Evolutionary conservation across 352 stramenopile genomes (phyloP), one percentile per base, ranked within the genome.

Genomic region (Pythium sukuiense): DNA sequence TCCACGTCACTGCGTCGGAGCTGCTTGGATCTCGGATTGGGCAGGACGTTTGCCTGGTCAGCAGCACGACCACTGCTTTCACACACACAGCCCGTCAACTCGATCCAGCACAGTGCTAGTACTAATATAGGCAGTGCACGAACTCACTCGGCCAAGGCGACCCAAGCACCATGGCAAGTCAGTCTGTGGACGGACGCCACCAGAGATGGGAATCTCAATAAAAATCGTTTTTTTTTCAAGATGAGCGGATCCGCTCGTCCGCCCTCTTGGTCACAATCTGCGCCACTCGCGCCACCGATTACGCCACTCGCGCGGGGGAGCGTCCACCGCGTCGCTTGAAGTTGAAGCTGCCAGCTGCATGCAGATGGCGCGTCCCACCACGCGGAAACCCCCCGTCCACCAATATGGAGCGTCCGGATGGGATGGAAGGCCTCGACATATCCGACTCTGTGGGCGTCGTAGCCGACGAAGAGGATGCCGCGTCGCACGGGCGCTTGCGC

Each of bases 311-410:
- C 13, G 37, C 24, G 14, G 39, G 41, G 37, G 30, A 41, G 55
- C 48, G 55, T 24, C 32, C 8, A 35, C 48, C 20, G 20, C 20
- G 20, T 24, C 20, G 2, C 54, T 73, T 73, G 67, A 73, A 73
- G 67, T 73, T 73, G 67, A 73, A 69, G 67, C 61, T 63, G 56
- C 46, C 55, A 50, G 33, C 30, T 49, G 55, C 55, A 61, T 27
- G 43, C 43, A 50, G 43, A 29, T 50, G 43, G 43, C n/a, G 43
- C 43, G 43, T 24, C 43, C n/a, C 43, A 27, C 43, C 18, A 26
- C 3, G 43, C 43, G 43, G 43, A 50, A 50, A 50, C 43, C 43
- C 43, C 11, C 37, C 12, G 9, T 35, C 33, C 33, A 39, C 29
- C n/a, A 49, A 33, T 14, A 63, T 63, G 58, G 46, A 53, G 26